Conservation (phyloP, 2,329 filamentous ascomycete species). For the Lachnellula arida region DNA sequence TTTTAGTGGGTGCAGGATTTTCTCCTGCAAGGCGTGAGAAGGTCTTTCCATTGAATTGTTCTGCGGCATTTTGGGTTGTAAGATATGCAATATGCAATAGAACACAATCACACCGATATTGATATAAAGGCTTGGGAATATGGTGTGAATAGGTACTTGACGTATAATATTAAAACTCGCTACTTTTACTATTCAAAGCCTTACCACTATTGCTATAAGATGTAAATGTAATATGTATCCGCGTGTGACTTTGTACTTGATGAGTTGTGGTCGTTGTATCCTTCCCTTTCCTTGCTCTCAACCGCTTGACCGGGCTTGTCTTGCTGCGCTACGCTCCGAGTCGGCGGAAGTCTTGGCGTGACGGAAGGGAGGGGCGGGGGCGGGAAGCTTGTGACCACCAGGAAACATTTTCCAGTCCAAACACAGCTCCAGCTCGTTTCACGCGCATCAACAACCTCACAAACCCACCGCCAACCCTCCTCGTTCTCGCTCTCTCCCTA, state of each 20-base stretch:
- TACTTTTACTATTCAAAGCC: too few species aligned
- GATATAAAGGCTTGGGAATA: not conserved
- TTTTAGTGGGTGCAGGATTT: slow-evolving; percentile 21
- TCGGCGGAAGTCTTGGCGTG: slow-evolving; percentile 10
- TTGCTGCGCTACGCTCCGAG: slow-evolving; percentile 3
- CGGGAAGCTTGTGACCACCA: too few species aligned
- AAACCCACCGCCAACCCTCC: slow-evolving; percentile 17
- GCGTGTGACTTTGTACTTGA: not conserved
- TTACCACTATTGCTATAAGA: too few species aligned
- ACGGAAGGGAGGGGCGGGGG: not conserved
- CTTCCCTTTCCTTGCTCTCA: too few species aligned
- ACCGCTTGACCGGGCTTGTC: not conserved
- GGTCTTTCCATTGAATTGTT: slow-evolving; percentile 26
- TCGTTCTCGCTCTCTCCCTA: slow-evolving; percentile 33
- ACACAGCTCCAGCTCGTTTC: slow-evolving; percentile 4
- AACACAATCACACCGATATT: slow-evolving; percentile 21
- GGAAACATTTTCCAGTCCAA: not conserved
- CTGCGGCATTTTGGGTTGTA: slow-evolving; percentile 33
- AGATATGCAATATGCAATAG: slow-evolving; percentile 35
- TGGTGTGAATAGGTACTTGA: not conserved
- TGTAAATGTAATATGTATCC: too few species aligned
- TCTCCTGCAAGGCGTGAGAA: slow-evolving; percentile 30
- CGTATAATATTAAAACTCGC: not conserved
- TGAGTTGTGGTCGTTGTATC: not conserved
- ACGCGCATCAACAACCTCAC: slow-evolving; percentile 12